phyloP scores from a whole-genome alignment of 495 filamentous ascomycete genomes.

The Gamarada debralockiae region DNA sequence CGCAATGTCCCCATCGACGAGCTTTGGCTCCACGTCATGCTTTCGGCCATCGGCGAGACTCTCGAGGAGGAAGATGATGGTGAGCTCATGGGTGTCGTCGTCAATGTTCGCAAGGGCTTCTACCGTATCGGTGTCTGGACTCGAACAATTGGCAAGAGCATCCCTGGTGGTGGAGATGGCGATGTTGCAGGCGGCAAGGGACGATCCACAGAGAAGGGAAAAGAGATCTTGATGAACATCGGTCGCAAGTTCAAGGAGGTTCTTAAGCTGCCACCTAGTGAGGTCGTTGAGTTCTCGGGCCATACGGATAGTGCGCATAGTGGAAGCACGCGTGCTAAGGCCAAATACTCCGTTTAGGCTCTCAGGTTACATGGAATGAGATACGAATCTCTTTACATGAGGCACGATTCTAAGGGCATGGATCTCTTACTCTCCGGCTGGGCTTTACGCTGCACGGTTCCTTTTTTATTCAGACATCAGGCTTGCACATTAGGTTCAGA shows the following conservation, averaged over 20 bases:
- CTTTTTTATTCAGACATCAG: neutral
- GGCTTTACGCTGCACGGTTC: slow-evolving; percentile 10
- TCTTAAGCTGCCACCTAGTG: slow-evolving; percentile 67
- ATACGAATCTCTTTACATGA: too few relatives aligned
- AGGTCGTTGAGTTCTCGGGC: slow-evolving; percentile 89
- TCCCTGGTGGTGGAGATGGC: slow-evolving; percentile 68
- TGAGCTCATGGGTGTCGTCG: slow-evolving; percentile 98
- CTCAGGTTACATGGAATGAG: neutral
- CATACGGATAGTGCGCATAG: slow-evolving; percentile 91
- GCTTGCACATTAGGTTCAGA: too few relatives aligned
- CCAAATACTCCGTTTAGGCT: slow-evolving; percentile 79
- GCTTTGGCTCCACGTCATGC: slow-evolving; percentile 94
- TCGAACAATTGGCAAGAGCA: slow-evolving; percentile 78
- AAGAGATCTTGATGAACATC: slow-evolving; percentile 76
- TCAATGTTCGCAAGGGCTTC: slow-evolving; percentile 97
- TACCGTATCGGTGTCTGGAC: slow-evolving; percentile 94
- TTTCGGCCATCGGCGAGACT: slow-evolving; percentile 95
- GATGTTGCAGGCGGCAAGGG: slow-evolving; percentile 65
- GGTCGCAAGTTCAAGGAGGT: slow-evolving; percentile 89
- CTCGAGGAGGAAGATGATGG: slow-evolving; percentile 91
- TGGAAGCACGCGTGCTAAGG: slow-evolving; percentile 91
- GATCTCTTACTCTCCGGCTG: slow-evolving; percentile 1
- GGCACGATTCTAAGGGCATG: too few relatives aligned
- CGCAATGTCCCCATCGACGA: slow-evolving; percentile 86
- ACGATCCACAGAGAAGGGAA: slow-evolving; percentile 71